These are phyloP conservation scores for Sporobolomyces roseus DNA, from an alignment of 768 basidiomycete species.

Conservation along the genomic window DNA sequence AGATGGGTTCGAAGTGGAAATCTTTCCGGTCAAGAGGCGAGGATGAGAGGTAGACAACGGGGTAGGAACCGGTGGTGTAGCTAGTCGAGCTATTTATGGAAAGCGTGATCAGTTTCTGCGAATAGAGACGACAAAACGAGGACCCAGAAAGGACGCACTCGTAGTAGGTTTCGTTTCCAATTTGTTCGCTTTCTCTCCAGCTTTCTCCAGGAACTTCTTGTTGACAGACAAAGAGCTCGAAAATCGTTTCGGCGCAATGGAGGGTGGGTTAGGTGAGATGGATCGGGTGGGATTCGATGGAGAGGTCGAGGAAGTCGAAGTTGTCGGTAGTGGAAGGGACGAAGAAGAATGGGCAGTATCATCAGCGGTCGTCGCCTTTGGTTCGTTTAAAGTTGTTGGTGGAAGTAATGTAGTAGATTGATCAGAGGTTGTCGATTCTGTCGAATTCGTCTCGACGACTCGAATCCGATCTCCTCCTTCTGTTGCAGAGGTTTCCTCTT, in stretches of 20 bases:
- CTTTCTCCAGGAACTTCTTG: constrained; percentile 94
- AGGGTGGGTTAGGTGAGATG: background rate
- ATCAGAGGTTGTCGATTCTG: too few relatives aligned
- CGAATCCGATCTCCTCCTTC: too few relatives aligned
- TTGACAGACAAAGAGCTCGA: constrained; percentile 88
- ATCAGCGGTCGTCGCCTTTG: too few relatives aligned
- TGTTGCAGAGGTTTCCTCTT: too few relatives aligned
- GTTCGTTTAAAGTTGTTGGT: too few relatives aligned
- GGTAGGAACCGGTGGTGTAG: constrained; percentile 14
- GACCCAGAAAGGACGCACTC: background rate
- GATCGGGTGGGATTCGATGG: background rate
- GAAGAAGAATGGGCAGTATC: too few relatives aligned
- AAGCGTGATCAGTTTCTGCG: background rate
- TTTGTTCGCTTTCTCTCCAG: constrained; percentile 55
- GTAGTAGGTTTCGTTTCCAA: constrained; percentile 20
- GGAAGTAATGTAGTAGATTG: too few relatives aligned
- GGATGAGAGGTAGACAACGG: constrained; percentile 37
- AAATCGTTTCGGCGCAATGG: constrained; percentile 58
- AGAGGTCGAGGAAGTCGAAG: background rate
- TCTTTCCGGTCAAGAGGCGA: constrained; percentile 44
- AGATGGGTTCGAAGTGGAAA: constrained; percentile 25
- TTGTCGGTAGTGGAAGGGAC: background rate
- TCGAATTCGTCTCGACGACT: too few relatives aligned
- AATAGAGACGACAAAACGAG: background rate
- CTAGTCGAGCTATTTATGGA: constrained; percentile 19